Base-by-base conservation (phyloP, 2,329 filamentous ascomycete species). In the Pseudopithomyces chartarum region DNA sequence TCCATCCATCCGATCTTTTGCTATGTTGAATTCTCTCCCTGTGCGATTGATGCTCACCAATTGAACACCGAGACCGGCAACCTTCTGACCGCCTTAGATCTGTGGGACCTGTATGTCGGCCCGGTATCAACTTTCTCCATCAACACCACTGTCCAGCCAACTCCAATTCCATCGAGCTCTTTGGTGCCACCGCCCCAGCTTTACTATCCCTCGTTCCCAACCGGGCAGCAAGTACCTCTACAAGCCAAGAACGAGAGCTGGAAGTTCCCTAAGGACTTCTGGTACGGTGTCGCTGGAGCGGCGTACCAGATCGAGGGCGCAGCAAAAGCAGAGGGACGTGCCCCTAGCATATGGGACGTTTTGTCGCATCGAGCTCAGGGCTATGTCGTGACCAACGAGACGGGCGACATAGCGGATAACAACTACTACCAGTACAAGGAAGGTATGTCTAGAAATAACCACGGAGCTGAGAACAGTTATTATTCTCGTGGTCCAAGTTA, bases 391-490 rank as follows among this genome's bases (percentile, higher is more conserved):
- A 66, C 65, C 39, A 77, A 65, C 59, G 64, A 69, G 0, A 77
- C 63, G 6, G 82, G 81, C 2, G 83, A 85, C 60, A 69, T 86
- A 19, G 78, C 79, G 0, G 77, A 81, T 54, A 78, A 81, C 52
- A 78, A 82, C 50, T 83, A 83, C 57, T 82, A 79, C 50, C 68
- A 79, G 12, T 83, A 82, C 64, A 81, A 82, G 51, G 76, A 81
- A 65, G 65, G 62, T 63, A 48, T 20, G 40, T 26, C 15, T 33
- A 20, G 32, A n/a, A 12, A n/a, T n/a, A n/a, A n/a, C n/a, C n/a
- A n/a, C n/a, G n/a, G n/a, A n/a, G n/a, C n/a, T n/a, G n/a, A n/a
- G n/a, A n/a, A n/a, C n/a, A 42, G 2, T 19, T 42, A 3, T n/a
- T 11, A 11, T 2, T 3, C 8, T 6, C 17, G n/a, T 42, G n/a